These are phyloP conservation scores for Scedosporium aurantiacum DNA, from an alignment of 2,329 filamentous ascomycete species.

Conservation along the genomic window DNA sequence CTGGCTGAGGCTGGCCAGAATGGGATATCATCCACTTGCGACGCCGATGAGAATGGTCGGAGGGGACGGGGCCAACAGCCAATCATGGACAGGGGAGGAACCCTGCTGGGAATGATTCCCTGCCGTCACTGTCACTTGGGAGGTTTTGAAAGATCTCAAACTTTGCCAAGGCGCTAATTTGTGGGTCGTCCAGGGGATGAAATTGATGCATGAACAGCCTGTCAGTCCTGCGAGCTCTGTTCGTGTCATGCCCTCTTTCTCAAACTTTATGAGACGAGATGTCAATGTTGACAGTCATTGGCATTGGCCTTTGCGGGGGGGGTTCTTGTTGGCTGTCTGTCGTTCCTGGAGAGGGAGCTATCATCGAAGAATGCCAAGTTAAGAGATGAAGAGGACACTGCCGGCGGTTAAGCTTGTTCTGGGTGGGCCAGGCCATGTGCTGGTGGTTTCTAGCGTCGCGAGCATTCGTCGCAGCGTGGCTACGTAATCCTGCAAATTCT, in stretches of 20 bases:
- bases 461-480: too few relatives aligned
- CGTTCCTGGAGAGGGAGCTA: neutral
- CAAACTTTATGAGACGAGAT: neutral
- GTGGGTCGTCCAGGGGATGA: neutral
- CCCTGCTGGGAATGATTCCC: neutral
- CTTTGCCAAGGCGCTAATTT: neutral
- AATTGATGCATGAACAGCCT: neutral
- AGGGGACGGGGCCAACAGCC: neutral
- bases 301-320: neutral
- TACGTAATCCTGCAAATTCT: neutral
- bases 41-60: neutral
- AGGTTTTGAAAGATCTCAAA: neutral
- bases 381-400: too few relatives aligned
- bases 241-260: neutral
- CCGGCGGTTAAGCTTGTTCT: too few relatives aligned
- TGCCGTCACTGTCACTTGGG: neutral
- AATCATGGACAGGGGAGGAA: neutral
- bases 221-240: neutral
- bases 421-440: too few relatives aligned
- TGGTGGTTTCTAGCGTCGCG: too few relatives aligned
- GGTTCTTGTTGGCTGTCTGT: neutral
- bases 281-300: neutral
- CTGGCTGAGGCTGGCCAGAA: neutral
- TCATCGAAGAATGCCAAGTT: neutral
- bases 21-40: neutral